A percentile compares a stretch with the other conserved stretches of the same genome.
phyloP scores from a whole-genome alignment of 345 rosid species.

The Rhodamnia argentea region DNA sequence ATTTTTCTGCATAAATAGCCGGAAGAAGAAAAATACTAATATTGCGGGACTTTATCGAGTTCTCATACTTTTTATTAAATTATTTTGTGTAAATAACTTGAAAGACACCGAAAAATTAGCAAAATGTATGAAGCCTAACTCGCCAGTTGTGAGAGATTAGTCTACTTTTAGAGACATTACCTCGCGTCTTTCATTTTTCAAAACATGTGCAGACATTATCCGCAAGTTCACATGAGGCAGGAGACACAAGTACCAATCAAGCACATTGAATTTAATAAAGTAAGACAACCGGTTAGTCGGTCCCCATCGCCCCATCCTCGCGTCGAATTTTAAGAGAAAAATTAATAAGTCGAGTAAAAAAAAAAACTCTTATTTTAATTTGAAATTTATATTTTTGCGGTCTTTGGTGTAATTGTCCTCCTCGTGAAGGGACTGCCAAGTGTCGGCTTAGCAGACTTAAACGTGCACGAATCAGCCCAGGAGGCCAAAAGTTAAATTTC shows the following conservation, averaged over 20 bases:
- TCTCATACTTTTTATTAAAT: not conserved
- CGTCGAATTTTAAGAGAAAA: not conserved
- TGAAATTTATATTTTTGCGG: not conserved
- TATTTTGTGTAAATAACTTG: not conserved
- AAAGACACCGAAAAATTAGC: not conserved
- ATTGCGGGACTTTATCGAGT: not conserved
- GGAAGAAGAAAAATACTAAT: not conserved
- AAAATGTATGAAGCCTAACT: not conserved
- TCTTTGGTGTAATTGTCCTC: too few relatives aligned
- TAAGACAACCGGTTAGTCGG: not conserved
- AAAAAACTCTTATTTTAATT: not conserved
- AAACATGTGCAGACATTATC: not conserved
- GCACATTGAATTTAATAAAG: not conserved
- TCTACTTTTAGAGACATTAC: not conserved
- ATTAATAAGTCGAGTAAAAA: not conserved
- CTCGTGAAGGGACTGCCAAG: too few relatives aligned
- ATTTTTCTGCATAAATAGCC: not conserved
- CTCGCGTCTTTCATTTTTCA: not conserved
- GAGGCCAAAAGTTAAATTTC: too few relatives aligned
- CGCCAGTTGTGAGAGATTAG: too few relatives aligned
- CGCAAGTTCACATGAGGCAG: not conserved
- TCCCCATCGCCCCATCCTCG: not conserved
- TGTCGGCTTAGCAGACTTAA: too few relatives aligned
- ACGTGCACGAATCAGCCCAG: too few relatives aligned
- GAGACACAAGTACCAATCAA: too few relatives aligned